Evolutionary conservation across 805 yeast species (phyloP).

Genomic region (Jamesozyma rosinii): DNA sequence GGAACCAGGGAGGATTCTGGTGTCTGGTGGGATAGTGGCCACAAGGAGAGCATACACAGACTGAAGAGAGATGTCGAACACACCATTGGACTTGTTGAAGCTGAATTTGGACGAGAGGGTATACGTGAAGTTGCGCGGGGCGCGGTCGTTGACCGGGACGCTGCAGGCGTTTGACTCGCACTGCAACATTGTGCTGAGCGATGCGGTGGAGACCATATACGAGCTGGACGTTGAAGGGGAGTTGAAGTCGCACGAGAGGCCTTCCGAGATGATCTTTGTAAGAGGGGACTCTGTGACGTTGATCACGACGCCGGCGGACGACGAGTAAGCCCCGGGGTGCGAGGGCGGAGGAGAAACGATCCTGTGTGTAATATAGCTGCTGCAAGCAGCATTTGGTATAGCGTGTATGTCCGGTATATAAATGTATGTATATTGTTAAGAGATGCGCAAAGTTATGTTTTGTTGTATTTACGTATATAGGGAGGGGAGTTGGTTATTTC

Average conservation of each 20-base stretch:
- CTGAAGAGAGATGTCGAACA: constrained; percentile 40
- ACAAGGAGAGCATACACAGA: too few species aligned
- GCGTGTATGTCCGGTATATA: too few species aligned
- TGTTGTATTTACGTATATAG: neutral
- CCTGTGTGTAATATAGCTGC: neutral
- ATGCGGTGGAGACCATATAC: constrained; percentile 78
- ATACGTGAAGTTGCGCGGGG: constrained; percentile 84
- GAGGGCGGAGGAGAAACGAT: neutral
- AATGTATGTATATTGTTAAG: too few species aligned
- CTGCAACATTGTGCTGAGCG: constrained; percentile 90
- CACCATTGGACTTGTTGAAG: constrained; percentile 83
- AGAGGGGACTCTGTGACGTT: constrained; percentile 96
- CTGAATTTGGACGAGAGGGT: constrained; percentile 80
- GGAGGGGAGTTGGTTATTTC: neutral
- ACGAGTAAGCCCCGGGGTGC: neutral
- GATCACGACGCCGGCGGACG: constrained; percentile 44
- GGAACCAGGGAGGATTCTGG: too few species aligned
- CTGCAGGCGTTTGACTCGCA: constrained; percentile 93
- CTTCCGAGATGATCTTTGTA: constrained; percentile 83
- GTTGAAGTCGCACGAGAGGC: constrained; percentile 40
- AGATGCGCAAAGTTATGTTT: too few species aligned
- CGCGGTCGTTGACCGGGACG: constrained; percentile 82
- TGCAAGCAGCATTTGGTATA: too few species aligned
- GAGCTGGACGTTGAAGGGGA: constrained; percentile 37
- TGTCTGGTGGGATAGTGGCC: too few species aligned